These are phyloP conservation scores for Paecilomyces fulvus DNA, from an alignment of 2,329 filamentous ascomycete species.

Conservation along the genomic window DNA sequence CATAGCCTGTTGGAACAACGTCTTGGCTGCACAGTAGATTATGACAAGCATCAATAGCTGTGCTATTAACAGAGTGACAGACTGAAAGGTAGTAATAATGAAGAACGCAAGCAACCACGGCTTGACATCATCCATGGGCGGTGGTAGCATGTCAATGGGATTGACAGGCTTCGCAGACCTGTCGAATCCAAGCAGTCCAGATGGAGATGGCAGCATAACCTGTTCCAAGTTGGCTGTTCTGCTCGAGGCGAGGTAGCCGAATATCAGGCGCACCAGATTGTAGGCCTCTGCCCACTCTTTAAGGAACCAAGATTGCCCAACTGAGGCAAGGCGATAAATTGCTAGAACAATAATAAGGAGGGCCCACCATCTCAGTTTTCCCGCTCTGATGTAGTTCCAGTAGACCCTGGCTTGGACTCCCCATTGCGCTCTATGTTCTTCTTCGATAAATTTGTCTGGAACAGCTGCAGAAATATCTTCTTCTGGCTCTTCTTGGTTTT, in stretches of 20 bases:
- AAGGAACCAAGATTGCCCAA: conserved; percentile 69
- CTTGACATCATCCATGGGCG: conserved; percentile 56
- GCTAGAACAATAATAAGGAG: conserved; percentile 55
- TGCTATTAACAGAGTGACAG: conserved; percentile 52
- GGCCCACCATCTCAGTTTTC: conserved; percentile 65
- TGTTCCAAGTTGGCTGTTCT: conserved; percentile 1
- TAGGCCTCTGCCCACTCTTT: conserved; percentile 83
- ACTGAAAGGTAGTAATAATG: conserved; percentile 53
- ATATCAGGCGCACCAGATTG: conserved; percentile 17
- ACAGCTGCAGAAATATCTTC: conserved; percentile 42
- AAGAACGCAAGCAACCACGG: conserved; percentile 71
- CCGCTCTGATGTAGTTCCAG: conserved; percentile 77
- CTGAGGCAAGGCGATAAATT: conserved; percentile 54
- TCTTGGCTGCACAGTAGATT: conserved; percentile 67
- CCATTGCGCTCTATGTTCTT: conserved; percentile 65
- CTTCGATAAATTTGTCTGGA: conserved; percentile 70
- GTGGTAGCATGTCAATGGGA: conserved; percentile 47
- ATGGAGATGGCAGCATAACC: not conserved
- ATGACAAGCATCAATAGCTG: conserved; percentile 66
- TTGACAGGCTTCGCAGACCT: conserved; percentile 13
- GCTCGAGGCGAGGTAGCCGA: conserved; percentile 11
- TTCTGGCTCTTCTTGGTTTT: conserved; percentile 28
- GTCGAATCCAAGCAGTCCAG: conserved; percentile 5
- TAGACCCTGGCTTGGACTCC: conserved; percentile 70
- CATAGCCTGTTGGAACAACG: conserved; percentile 66